phyloP scores from a whole-genome alignment of 73 alveolate species.

The Blepharisma japonicum region DNA sequence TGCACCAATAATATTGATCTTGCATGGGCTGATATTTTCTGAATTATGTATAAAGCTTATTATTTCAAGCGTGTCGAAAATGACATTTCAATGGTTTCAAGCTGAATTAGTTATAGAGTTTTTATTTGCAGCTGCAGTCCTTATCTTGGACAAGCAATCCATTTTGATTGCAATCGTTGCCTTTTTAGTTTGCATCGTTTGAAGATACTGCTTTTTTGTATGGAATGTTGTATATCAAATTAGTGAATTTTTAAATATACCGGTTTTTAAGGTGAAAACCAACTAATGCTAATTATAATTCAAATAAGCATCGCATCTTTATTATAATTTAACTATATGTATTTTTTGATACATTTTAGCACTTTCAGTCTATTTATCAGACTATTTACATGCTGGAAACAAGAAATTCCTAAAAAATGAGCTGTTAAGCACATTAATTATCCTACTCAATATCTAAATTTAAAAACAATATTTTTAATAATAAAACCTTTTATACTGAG shows the following conservation, averaged over 20 bases:
- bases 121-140: background rate
- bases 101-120: constrained; percentile 13
- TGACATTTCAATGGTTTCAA: constrained; percentile 7
- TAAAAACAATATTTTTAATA: no score
- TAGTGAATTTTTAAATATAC: background rate
- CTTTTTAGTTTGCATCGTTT: background rate
- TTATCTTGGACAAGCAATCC: background rate
- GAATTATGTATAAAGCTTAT: background rate
- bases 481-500: background rate
- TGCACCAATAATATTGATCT: background rate
- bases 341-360: no score
- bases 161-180: background rate
- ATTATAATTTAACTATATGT: no score
- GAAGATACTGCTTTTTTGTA: constrained; percentile 2
- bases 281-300: background rate
- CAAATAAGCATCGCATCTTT: no score
- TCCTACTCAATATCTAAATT: no score
- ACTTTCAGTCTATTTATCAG: no score
- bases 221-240: background rate
- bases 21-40: constrained; percentile 19
- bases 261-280: constrained; percentile 3
- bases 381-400: no score
- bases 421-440: no score
- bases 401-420: no score
- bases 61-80: background rate